Evolutionary conservation across 306 rosid species (phyloP), one percentile per base, ranked within the genome.

Genomic region (Oxytropis ochrocephala): DNA sequence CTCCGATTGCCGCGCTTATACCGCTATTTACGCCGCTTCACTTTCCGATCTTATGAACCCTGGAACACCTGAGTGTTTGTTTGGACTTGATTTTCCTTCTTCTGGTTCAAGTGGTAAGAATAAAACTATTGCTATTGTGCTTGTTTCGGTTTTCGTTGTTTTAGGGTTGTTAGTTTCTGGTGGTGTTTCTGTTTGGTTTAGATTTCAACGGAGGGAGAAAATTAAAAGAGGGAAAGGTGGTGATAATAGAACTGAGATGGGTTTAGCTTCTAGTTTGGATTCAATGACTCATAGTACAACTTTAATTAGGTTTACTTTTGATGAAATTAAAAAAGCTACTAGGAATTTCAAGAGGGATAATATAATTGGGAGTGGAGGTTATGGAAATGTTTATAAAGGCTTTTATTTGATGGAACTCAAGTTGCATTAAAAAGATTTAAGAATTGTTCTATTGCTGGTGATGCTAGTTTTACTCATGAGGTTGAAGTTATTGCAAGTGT

Each of bases 401-500:
- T 8, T 77, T 46, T 94, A 33, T 59, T 24, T 0, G 97, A 94
- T 74, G 97, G 97, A 6, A 72, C 80, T 11, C 95, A 84, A 64
- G 97, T 94, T 67, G 99, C 97, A 0, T 30, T 94, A 65, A 94
- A 94, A 77, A 83, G 99, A 83, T 94, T 94, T 46, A 94, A 94
- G 96, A 94, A 94, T 36, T 94, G 99, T 67, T 90, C 97, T 0
- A 87, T 92, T 48, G 79, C 95, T 0, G 99, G 99, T 2, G 97
- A 94, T 71, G 80, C 84, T 1, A 87, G 68, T 62, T 94, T 94
- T 44, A 75, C 86, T 17, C 99, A 94, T 10, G 99, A 94, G 41
- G 99, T 91, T 9, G 87, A 87, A 77, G 99, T 94, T 49, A 94
- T 94, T 70, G 97, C 99, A 0, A 91, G 99, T 13, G 95, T 94